A percentile compares a stretch with the other conserved stretches of the same genome.
Evolutionary conservation across 108 stramenopile genomes (phyloP).

Genomic region (Cyclotella baltica): DNA sequence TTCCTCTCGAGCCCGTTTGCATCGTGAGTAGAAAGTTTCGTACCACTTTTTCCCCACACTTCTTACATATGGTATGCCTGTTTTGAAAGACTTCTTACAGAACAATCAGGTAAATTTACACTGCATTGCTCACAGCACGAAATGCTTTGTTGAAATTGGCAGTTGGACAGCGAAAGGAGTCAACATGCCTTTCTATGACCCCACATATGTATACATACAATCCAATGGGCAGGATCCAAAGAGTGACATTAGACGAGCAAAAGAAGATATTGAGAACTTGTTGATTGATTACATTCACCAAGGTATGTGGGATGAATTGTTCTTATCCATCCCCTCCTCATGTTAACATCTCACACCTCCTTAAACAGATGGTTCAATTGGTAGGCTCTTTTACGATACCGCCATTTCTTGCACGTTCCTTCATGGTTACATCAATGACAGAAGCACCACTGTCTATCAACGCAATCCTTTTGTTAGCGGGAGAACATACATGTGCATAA

Average conservation of each 20-base stretch:
- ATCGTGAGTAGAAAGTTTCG: not conserved
- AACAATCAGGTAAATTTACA: not conserved
- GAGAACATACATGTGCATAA: not conserved
- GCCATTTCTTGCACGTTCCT: not conserved
- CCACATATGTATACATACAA: not conserved
- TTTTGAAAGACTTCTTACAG: not conserved
- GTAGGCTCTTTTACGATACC: conserved; percentile 1
- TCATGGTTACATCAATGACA: not conserved
- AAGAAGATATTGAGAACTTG: conserved; percentile 3
- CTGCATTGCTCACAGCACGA: not conserved
- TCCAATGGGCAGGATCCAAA: not conserved
- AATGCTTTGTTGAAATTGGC: not conserved
- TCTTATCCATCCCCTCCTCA: too few relatives aligned
- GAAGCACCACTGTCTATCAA: conserved; percentile 4
- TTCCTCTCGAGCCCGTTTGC: not conserved
- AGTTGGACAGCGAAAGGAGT: not conserved
- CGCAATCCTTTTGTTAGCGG: not conserved
- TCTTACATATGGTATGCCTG: not conserved
- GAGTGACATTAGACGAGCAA: not conserved
- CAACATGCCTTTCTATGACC: not conserved
- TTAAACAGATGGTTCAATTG: conserved; percentile 6
- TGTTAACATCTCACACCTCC: not conserved
- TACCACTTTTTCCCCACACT: not conserved
- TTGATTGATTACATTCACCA: not conserved
- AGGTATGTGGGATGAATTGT: not conserved